Evolutionary conservation across 768 basidiomycete genomes (phyloP).

Genomic region (Lactarius trivialis): DNA sequence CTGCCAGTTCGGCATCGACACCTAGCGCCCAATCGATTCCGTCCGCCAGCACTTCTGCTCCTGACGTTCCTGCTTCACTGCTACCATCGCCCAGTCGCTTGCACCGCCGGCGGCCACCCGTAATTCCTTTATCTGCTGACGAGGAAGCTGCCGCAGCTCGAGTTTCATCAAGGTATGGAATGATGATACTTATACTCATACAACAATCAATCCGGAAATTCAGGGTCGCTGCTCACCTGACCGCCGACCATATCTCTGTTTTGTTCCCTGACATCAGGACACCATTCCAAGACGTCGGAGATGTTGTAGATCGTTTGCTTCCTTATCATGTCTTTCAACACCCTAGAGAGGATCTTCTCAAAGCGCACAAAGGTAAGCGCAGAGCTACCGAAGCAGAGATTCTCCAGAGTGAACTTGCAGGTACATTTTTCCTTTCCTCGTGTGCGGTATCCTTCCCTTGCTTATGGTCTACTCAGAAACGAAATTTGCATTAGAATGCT

Average conservation of each 20-base stretch:
- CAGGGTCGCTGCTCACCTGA: conserved; percentile 52
- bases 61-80: not conserved
- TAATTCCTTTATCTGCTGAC: conserved; percentile 12
- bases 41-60: conserved; percentile 13
- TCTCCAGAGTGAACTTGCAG: conserved; percentile 44
- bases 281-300: conserved; percentile 55
- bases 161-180: conserved; percentile 16
- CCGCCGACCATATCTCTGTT: conserved; percentile 54
- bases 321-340: conserved; percentile 80
- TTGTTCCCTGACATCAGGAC: conserved; percentile 62
- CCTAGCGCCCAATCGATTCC: not conserved
- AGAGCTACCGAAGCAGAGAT: conserved; percentile 44
- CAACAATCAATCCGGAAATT: not conserved
- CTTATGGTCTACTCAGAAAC: conserved; percentile 46
- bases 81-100: conserved; percentile 4
- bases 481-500: conserved; percentile 60
- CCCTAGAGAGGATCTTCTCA: conserved; percentile 55
- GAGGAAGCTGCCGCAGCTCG: conserved; percentile 19
- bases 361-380: conserved; percentile 51
- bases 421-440: conserved; percentile 34
- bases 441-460: not conserved
- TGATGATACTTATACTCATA: not conserved
- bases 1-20: not conserved
- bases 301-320: conserved; percentile 64
- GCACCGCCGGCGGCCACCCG: conserved; percentile 7